A percentile compares a stretch with the other conserved stretches of the same genome.
Conservation (phyloP, 352 stramenopile genomes). For the Blastocystis sp. region DNA sequence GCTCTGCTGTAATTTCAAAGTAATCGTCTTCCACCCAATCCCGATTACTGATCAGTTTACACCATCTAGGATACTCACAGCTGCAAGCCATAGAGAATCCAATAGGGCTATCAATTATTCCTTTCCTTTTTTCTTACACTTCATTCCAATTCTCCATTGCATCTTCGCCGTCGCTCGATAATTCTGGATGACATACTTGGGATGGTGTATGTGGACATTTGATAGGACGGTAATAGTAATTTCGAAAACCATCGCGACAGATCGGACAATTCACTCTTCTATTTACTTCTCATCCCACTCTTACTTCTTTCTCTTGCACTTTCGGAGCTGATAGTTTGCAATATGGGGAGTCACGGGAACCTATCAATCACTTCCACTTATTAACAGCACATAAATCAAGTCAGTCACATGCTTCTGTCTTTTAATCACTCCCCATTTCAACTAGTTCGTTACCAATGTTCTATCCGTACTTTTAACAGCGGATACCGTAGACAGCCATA, state of each 20-base stretch:
- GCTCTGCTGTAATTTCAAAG: slow-evolving; percentile 45
- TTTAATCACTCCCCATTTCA: slow-evolving; percentile 59
- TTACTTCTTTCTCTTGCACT: background rate
- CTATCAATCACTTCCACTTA: background rate
- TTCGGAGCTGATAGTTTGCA: background rate
- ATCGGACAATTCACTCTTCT: slow-evolving; percentile 19
- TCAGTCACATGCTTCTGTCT: slow-evolving; percentile 48
- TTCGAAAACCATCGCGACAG: slow-evolving; percentile 22
- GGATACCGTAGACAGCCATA: slow-evolving; percentile 53
- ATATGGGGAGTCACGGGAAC: slow-evolving; percentile 1
- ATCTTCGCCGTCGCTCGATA: background rate
- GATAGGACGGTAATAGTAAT: slow-evolving; percentile 38
- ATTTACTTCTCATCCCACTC: background rate
- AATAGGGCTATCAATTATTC: background rate
- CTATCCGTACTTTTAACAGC: slow-evolving; percentile 1
- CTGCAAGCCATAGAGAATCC: background rate
- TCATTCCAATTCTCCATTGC: background rate
- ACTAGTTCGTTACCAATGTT: background rate
- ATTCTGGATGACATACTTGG: background rate
- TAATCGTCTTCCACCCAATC: slow-evolving; percentile 21
- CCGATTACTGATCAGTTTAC: slow-evolving; percentile 23
- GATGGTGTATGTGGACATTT: background rate
- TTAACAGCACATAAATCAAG: slow-evolving; percentile 10
- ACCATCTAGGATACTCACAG: slow-evolving; percentile 50
- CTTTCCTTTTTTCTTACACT: background rate